Base-by-base conservation (phyloP, 495 filamentous ascomycete species). In the Podospora fimiseda region DNA sequence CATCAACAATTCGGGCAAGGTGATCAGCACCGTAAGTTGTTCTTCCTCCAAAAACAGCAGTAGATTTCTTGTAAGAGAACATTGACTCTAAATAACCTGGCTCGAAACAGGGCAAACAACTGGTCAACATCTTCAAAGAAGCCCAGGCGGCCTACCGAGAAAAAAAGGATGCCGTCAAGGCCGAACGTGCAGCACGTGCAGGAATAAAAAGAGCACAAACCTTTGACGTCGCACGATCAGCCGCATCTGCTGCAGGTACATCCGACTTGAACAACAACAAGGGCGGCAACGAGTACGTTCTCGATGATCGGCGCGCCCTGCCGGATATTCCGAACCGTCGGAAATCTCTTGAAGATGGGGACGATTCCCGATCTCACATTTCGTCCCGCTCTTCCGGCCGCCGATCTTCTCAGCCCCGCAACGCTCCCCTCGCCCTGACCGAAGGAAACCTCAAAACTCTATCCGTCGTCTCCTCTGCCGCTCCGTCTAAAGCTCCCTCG, bases 1-100 rank as follows among this genome's bases (percentile, higher is more conserved):
- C 51, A 82, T 96, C 70, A 91, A 96, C 73, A 88, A 86, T 62
- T 94, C 90, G 53, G 89, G 89, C 52, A 92, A 95, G 76, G 83
- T 94, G 8, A 87, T 96, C 47, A 91, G 85, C 77, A 93, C 87
- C 51, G 89, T 93, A 80, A 69, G 87, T 71, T 39, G 9, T 30
- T 15, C 11, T 18, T 33, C 15, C 33, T 11, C 5, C 40, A n/a
- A n/a, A n/a, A n/a, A n/a, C n/a, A n/a, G n/a, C n/a, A n/a, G n/a
- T n/a, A n/a, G n/a, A n/a, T n/a, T n/a, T n/a, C n/a, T n/a, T n/a
- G n/a, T n/a, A n/a, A n/a, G n/a, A n/a, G n/a, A n/a, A n/a, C n/a
- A n/a, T n/a, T n/a, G n/a, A n/a, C n/a, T n/a, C n/a, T n/a, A n/a
- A n/a, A n/a, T n/a, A n/a, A n/a, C n/a, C n/a, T n/a, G n/a, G n/a